Percentiles rank a stretch among this genome's conserved stretches.
Evolutionary conservation across 306 rosid species (phyloP).

Genomic region (Styphnolobium japonicum): DNA sequence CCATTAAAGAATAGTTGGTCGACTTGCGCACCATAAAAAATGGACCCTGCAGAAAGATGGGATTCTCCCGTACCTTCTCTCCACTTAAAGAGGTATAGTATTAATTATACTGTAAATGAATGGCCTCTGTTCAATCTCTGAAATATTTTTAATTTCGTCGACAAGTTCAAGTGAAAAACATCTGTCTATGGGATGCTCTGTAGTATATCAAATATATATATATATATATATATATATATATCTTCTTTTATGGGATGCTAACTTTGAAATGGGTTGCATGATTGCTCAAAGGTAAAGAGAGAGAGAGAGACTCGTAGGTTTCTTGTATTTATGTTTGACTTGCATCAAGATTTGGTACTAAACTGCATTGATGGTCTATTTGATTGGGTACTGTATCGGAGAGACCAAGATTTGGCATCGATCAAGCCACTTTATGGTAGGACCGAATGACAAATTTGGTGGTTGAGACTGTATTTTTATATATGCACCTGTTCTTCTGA

Average conservation of each 20-base stretch:
- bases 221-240: too few species aligned
- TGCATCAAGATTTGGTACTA: not conserved
- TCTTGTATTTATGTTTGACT: slow-evolving; percentile 18
- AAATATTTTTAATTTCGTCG: not conserved
- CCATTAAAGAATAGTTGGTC: slow-evolving; percentile 11
- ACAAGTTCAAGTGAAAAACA: slow-evolving; percentile 25
- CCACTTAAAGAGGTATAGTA: slow-evolving; percentile 17
- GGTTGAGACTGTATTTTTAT: not conserved
- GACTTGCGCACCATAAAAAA: slow-evolving; percentile 2
- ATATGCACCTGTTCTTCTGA: not conserved
- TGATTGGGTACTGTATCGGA: not conserved
- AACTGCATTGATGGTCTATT: not conserved
- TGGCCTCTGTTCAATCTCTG: slow-evolving; percentile 26
- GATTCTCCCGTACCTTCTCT: slow-evolving; percentile 13
- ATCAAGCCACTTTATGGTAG: not conserved
- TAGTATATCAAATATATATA: too few species aligned
- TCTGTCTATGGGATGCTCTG: slow-evolving; percentile 3
- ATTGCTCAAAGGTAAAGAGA: slow-evolving; percentile 14
- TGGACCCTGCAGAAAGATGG: slow-evolving; percentile 29
- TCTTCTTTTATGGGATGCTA: not conserved
- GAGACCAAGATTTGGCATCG: not conserved
- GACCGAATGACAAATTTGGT: not conserved
- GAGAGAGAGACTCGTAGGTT: not conserved
- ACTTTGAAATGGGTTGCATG: slow-evolving; percentile 21
- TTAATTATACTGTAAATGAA: slow-evolving; percentile 16